Base-by-base conservation (phyloP, 1,139 yeast species). In the Geotrichum reessii region DNA sequence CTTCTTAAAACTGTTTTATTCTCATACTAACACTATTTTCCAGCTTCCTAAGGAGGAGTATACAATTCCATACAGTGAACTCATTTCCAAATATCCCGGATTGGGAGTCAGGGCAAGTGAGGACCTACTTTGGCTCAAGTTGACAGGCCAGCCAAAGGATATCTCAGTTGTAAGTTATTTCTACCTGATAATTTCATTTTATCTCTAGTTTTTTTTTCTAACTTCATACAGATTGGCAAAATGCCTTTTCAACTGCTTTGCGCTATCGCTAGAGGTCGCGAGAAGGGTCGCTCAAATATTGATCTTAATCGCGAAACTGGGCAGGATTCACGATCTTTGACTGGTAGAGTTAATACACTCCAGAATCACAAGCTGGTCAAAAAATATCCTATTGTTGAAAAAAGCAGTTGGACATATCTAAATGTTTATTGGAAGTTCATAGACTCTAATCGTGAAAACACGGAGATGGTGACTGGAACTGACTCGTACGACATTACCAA, bases 311-410 rank as follows among this genome's bases (percentile, higher is more conserved):
- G 65, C 25, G 61, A 63, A 21, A 74, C 77, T 0, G 72, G 73
- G 14, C 78, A 75, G 59, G 78, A 75, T 58, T 69, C 76, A 1
- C 66, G 78, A n/a, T 73, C 77, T 1, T 59, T 75, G 8, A 70
- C 69, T 56, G 73, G 76, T 4, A 68, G 78, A 46, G 66, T 72
- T 7, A 65, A 65, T 9, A 53, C 63, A 6, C 69, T 75, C 2
- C 63, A 66, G 12, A 73, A 71, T 19, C 62, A 65, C 28, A 75
- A 74, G 2, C 69, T 75, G 11, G 70, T 75, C 31, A 63, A 64
- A 46, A 65, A 71, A 51, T 67, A 63, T 59, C 76, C 76, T 1
- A 68, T 74, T 5, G 64, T 72, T 25, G 65, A 67, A 27, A 63
- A 65, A 17, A 69, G 72, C 11, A 61, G 63, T 47, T 68, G 69